Evolutionary conservation across 2,329 filamentous ascomycete species (phyloP), one percentile per base, ranked within the genome.

Genomic region (Exophiala lecanii-corni): DNA sequence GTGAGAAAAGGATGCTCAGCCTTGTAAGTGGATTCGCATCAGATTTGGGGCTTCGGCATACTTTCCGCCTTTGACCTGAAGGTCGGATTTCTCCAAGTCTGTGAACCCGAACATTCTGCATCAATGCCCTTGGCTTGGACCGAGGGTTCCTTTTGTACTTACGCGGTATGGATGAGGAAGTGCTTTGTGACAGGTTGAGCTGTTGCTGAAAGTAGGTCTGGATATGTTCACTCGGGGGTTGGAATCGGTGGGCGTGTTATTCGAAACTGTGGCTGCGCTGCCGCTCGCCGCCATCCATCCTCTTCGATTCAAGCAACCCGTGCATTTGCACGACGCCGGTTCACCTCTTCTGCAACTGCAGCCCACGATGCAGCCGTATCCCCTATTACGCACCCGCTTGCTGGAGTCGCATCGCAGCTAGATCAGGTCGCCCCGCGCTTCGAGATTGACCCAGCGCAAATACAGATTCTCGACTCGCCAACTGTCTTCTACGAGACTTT

Each of bases 361-460:
- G 36, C 32, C 13, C 37, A 41, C 17, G 35, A 49, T 41, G 47
- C 26, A 35, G 33, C 9, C 10, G 25, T 53, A 17, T 35, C 54
- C 39, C 36, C 44, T 9, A 72, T 85, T 60, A 63, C 50, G n/a
- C 54, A 56, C 36, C 78, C 60, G 66, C 64, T 85, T 36, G 78
- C 75, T 12, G 71, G 72, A 10, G 73, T 86, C 41, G 82, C 78
- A 9, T 71, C 73, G 32, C 89, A 98, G 63, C 70, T 98, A 48
- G 92, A 98, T 63, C 84, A 77, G 56, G 79, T 97, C 52, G 85
- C 89, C 3, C 92, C 92, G n/a, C 83, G 86, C 33, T 95, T 98
- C 56, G 86, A 89, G 60, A 74, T 98, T 18, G 72, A 81, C 18
- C 86, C 88, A 2, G 86, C 86, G 4, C 80, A 91, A 45, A 84